Percentiles rank a stretch among this genome's conserved stretches.
Evolutionary conservation across 2,329 filamentous ascomycete genomes (phyloP).

Genomic region (Zopfia rhizophila): DNA sequence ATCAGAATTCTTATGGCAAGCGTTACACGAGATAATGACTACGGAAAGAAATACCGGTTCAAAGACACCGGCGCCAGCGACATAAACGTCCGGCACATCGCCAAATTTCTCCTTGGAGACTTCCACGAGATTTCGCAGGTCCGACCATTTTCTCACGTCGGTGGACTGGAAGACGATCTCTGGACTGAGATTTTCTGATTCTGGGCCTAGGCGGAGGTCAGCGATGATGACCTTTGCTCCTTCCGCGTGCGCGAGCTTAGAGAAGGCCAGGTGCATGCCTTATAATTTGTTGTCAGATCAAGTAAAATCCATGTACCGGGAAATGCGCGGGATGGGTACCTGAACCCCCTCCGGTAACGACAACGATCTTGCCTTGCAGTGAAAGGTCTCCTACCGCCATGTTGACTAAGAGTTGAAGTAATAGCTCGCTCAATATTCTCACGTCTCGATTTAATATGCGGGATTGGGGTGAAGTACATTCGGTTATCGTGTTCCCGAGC

Average conservation of each 20-base stretch:
- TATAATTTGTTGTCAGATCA: neutral
- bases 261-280: conserved; percentile 53
- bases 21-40: too few relatives aligned
- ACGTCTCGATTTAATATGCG: too few relatives aligned
- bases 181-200: conserved; percentile 46
- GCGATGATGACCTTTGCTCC: conserved; percentile 54
- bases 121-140: conserved; percentile 24
- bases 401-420: too few relatives aligned
- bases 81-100: conserved; percentile 52
- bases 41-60: conserved; percentile 48
- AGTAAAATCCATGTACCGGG: too few relatives aligned
- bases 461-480: too few relatives aligned
- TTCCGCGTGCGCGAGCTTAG: conserved; percentile 49
- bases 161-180: conserved; percentile 48
- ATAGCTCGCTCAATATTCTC: too few relatives aligned
- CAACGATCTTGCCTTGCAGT: conserved; percentile 50
- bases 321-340: conserved; percentile 30
- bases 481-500: too few relatives aligned
- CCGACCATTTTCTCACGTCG: conserved; percentile 34
- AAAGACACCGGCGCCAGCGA: conserved; percentile 53
- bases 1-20: conserved; percentile 47
- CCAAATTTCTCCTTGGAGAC: conserved; percentile 24
- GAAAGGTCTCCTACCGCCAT: too few relatives aligned
- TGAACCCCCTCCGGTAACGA: conserved; percentile 55
- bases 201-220: conserved; percentile 50